Evolutionary conservation across 73 alveolate species (phyloP), one percentile per base, ranked within the genome.

Genomic region (Paramecium bursaria): DNA sequence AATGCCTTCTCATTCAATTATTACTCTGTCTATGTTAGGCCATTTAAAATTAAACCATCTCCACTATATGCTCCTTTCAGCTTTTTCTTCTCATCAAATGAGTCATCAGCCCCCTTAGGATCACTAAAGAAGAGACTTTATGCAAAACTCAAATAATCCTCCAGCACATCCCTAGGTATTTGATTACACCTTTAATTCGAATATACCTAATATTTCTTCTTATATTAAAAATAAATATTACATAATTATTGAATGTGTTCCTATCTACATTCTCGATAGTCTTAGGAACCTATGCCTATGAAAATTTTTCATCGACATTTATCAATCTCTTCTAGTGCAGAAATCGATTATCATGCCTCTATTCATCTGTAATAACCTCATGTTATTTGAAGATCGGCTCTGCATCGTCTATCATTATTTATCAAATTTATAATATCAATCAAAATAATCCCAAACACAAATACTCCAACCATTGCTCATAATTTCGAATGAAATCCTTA

Each of bases 1-100:
- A 67, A 42, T 3, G 82, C 82, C 25, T 14, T 67, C 27, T 67
- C 82, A 67, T 31, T 67, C 11, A 67, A 35, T 33, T 31, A 3
- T 67, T 67, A 53, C 44, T 67, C 33, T 10, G 82, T 67, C 9
- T 25, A 2, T 2, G 60, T 3, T 42, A 67, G 50, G 0, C 82
- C 82, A 39, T 57, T 67, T 67, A 67, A 67, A 67, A 67, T 67
- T 14, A 67, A 21, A 0, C 82, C 82, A 67, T 67, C 82, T 6
- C 82, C 82, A 67, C 82, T 67, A 17, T 39, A 67, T 7, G 49
- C 49, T 35, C 82, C 82, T 11, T 67, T 67, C 4, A 5, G 33
- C 6, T 67, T 67, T 57, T 67, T 67, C 44, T 42, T 67, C 2
- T 53, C 7, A 67, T 67, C 55, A 7, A n/a, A 0, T n/a, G 82